Conservation (phyloP, 2,329 filamentous ascomycete genomes). For the Ophiocordyceps camponoti-saundersi region DNA sequence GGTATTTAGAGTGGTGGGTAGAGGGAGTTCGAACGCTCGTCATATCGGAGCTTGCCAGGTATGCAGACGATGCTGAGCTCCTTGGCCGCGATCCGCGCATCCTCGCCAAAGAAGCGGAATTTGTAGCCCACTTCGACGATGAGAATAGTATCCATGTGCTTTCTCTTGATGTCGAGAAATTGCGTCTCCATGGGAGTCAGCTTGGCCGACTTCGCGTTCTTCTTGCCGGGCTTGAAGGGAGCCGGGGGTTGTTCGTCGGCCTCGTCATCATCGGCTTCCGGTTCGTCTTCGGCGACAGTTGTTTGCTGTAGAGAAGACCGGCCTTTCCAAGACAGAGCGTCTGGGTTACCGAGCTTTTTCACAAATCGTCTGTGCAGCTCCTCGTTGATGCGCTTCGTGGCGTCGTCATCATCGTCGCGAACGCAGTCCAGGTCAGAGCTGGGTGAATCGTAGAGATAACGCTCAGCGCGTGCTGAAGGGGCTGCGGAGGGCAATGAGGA, state of each 20-base stretch:
- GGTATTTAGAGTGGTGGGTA: too few species aligned
- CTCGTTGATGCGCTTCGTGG: conserved; percentile 40
- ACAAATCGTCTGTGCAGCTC: conserved; percentile 73
- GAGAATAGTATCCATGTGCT: conserved; percentile 76
- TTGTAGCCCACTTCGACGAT: conserved; percentile 97
- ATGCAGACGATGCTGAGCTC: conserved; percentile 93
- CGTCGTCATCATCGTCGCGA: conserved; percentile 26
- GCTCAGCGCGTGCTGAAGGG: conserved; percentile 26
- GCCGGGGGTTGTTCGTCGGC: conserved; percentile 33
- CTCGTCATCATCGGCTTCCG: conserved; percentile 35
- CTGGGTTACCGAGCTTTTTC: conserved; percentile 73
- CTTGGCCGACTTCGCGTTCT: conserved; percentile 53
- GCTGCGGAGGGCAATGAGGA: conserved; percentile 5
- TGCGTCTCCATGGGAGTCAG: conserved; percentile 91
- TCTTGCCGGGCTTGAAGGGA: conserved; percentile 42
- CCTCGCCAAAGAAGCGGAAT: conserved; percentile 92
- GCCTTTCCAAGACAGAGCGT: conserved; percentile 48
- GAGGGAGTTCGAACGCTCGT: conserved; percentile 46
- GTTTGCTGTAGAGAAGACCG: conserved; percentile 18
- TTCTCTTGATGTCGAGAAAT: conserved; percentile 82
- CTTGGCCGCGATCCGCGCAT: conserved; percentile 76
- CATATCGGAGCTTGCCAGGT: conserved; percentile 83
- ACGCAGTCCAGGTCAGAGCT: conserved; percentile 22
- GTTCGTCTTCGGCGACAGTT: conserved; percentile 32
- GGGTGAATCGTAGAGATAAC: conserved; percentile 31